Evolutionary conservation across 371 early-diverging fungal genomes (phyloP).

Genomic region (Amoeboaphelidium occidentale): DNA sequence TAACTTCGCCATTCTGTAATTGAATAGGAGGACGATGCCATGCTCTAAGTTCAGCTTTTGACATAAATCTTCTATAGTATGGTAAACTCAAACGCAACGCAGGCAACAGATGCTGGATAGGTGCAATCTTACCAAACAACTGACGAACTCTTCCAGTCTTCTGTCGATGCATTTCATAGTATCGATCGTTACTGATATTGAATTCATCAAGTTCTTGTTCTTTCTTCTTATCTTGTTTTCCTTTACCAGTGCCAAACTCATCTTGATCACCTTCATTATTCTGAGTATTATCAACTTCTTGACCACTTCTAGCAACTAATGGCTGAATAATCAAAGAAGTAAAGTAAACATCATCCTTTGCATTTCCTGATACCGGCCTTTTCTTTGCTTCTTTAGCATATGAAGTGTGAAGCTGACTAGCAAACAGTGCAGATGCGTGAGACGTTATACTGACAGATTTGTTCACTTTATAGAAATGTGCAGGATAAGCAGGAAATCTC

Average conservation of each 20-base stretch:
- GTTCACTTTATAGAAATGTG: too few relatives aligned
- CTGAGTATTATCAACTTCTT: neutral
- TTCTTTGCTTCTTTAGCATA: too few relatives aligned
- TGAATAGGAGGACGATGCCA: slow-evolving; percentile 79
- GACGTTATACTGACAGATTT: too few relatives aligned
- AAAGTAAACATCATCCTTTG: neutral
- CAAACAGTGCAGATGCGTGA: too few relatives aligned
- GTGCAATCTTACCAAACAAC: slow-evolving; percentile 61
- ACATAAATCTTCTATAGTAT: slow-evolving; percentile 7
- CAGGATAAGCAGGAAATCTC: too few relatives aligned
- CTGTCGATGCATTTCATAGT: slow-evolving; percentile 52
- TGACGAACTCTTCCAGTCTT: slow-evolving; percentile 55
- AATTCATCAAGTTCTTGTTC: slow-evolving; percentile 37
- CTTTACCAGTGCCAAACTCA: too few relatives aligned
- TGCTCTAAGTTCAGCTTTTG: slow-evolving; percentile 42
- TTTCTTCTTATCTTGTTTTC: slow-evolving; percentile 5
- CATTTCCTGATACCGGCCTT: neutral
- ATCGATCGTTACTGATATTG: slow-evolving; percentile 87
- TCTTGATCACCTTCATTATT: too few relatives aligned
- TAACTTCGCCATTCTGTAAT: slow-evolving; percentile 23
- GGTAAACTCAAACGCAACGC: slow-evolving; percentile 67
- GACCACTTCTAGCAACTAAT: neutral
- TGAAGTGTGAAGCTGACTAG: too few relatives aligned
- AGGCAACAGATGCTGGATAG: slow-evolving; percentile 77
- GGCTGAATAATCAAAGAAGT: neutral